A percentile compares a stretch with the other conserved stretches of the same genome.
Conservation (phyloP, 495 filamentous ascomycete genomes). For the Glarea lozoyensis region DNA sequence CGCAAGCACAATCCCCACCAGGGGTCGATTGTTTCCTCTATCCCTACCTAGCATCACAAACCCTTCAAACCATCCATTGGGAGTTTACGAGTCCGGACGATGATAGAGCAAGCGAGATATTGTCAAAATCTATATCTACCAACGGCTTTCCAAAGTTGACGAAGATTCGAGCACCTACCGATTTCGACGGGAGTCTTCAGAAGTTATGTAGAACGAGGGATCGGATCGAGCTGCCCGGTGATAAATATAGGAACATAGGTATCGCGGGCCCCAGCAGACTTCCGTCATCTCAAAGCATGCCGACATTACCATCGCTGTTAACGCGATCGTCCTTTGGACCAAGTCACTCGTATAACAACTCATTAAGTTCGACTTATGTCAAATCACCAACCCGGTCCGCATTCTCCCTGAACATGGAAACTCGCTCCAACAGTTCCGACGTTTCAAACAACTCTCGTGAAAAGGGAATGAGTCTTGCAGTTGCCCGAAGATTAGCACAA, state of each 20-base stretch:
- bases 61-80: constrained; percentile 70
- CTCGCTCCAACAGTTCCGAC: constrained; percentile 9
- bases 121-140: constrained; percentile 62
- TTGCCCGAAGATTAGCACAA: constrained; percentile 47
- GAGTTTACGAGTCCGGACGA: constrained; percentile 49
- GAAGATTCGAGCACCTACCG: constrained; percentile 60
- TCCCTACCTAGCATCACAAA: constrained; percentile 60
- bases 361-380: constrained; percentile 11
- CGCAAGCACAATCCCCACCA: constrained; percentile 54
- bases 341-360: constrained; percentile 1
- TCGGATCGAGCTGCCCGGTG: constrained; percentile 23
- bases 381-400: constrained; percentile 40
- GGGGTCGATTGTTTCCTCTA: constrained; percentile 54
- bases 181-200: constrained; percentile 66
- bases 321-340: constrained; percentile 16
- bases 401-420: constrained; percentile 26
- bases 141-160: constrained; percentile 64
- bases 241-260: constrained; percentile 24
- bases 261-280: constrained; percentile 12
- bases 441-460: constrained; percentile 15
- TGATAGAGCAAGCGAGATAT: constrained; percentile 53
- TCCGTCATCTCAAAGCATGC: constrained; percentile 3
- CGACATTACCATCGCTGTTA: constrained; percentile 9
- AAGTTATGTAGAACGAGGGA: constrained; percentile 51
- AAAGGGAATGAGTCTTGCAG: constrained; percentile 34